Conservation (phyloP, 805 yeast species). For the Wickerhamomyces chambardii region DNA sequence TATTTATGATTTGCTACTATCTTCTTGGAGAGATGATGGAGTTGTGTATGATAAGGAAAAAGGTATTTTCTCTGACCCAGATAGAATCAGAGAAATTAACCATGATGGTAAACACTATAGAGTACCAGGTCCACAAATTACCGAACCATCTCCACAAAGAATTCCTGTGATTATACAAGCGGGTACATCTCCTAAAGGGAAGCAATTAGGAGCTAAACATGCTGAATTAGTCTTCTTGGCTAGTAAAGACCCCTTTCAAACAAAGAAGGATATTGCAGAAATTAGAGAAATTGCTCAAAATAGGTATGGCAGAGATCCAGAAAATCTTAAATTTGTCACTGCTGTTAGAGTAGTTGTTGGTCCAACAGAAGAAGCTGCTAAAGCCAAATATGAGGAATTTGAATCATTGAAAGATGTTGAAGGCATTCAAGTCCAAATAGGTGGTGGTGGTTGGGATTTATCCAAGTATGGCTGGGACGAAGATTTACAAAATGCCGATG, state of each 20-base stretch:
- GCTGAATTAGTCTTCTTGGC: conserved; percentile 27
- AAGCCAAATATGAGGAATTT: conserved; percentile 19
- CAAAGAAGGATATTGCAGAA: conserved; percentile 11
- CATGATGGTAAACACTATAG: conserved; percentile 25
- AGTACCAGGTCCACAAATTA: conserved; percentile 26
- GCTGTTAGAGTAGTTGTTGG: conserved; percentile 22
- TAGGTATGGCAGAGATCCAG: conserved; percentile 21
- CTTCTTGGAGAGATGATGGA: conserved; percentile 27
- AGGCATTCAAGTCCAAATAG: conserved; percentile 29
- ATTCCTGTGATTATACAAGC: conserved; percentile 29
- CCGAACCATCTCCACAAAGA: conserved; percentile 28
- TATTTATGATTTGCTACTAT: conserved; percentile 22
- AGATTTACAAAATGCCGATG: conserved; percentile 17
- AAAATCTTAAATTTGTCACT: conserved; percentile 23
- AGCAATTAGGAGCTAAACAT: conserved; percentile 25
- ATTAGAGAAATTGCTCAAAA: conserved; percentile 20
- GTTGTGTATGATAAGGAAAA: conserved; percentile 7
- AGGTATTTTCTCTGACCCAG: conserved; percentile 22
- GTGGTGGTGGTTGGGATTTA: conserved; percentile 31
- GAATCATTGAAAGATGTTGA: conserved; percentile 21
- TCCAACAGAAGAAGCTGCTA: conserved; percentile 26
- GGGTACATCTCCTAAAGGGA: conserved; percentile 26
- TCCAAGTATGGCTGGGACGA: conserved; percentile 22
- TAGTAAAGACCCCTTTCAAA: conserved; percentile 18
- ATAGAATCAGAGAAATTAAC: conserved; percentile 22